Evolutionary conservation across 306 rosid species (phyloP), one percentile per base, ranked within the genome.

Genomic region (Pterocarpus macrocarpus): DNA sequence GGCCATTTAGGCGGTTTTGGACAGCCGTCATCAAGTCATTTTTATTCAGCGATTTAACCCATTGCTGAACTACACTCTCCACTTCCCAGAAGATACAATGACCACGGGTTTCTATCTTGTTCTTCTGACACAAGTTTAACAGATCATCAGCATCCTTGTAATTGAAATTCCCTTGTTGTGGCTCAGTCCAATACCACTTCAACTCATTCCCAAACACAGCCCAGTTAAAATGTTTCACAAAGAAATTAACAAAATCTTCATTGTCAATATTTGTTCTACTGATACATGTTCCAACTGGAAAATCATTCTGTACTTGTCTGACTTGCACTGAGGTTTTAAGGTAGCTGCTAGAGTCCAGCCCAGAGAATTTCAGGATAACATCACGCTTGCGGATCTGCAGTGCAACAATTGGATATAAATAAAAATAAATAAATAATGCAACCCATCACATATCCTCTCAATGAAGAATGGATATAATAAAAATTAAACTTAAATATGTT

Each of bases 51-150:
- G 92, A 75, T 14, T 83, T 91, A 59, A 96, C 11, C 98, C 99
- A 90, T 69, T 88, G 92, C 83, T 90, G 97, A 73, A 92, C 97
- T 0, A 84, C 47, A 73, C 43, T 86, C 14, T 90, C 93, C 41
- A 93, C 97, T 69, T 93, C 99, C 98, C 98, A 96, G 84, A 93
- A 94, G 85, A 96, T 96, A 58, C 99, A 92, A 66, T 94, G 97
- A 14, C 98, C 99, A 1, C 99, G 94, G 33, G 93, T 81, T 41
- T 86, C 75, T 74, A 96, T 93, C 43, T 86, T 86, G 91, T 90
- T 58, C 77, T 82, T 89, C 72, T 87, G 69, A 70, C 98, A 96
- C 55, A 90, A 64, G 80, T 66, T 85, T 71, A 94, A 64, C 50
- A 96, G 75, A 73, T 92, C 99, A 82, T 96, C 97, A 4, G 98